These are phyloP conservation scores for Zygosaccharomyces kombuchaensis DNA, from an alignment of 805 yeast species.

Conservation along the genomic window DNA sequence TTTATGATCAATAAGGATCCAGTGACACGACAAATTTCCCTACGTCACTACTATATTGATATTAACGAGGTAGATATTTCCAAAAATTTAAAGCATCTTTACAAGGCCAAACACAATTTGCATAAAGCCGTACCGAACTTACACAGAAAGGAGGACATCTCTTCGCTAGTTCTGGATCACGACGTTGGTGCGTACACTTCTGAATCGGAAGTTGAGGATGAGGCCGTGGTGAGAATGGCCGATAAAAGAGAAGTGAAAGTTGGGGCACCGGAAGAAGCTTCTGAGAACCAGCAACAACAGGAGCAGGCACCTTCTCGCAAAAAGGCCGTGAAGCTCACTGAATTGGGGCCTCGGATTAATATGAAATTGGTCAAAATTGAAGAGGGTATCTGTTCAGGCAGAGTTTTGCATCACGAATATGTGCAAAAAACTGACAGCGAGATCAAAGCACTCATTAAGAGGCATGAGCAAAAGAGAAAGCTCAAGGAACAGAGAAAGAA, in stretches of 20 bases:
- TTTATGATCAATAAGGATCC: slow-evolving; percentile 72
- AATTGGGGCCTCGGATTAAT: slow-evolving; percentile 85
- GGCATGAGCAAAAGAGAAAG: slow-evolving; percentile 57
- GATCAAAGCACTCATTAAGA: slow-evolving; percentile 54
- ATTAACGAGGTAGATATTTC: slow-evolving; percentile 80
- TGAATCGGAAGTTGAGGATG: slow-evolving; percentile 93
- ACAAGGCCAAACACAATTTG: slow-evolving; percentile 54
- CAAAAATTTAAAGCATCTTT: slow-evolving; percentile 64
- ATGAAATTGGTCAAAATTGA: slow-evolving; percentile 79
- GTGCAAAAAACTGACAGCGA: slow-evolving; percentile 63
- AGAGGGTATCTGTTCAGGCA: slow-evolving; percentile 87
- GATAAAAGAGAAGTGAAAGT: slow-evolving; percentile 29
- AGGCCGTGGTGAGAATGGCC: slow-evolving; percentile 64
- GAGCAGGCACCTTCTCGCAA: slow-evolving; percentile 40
- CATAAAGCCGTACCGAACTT: slow-evolving; percentile 69
- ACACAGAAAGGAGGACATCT: slow-evolving; percentile 62
- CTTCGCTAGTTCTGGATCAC: slow-evolving; percentile 79
- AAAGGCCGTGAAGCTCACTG: slow-evolving; percentile 87
- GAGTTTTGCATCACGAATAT: slow-evolving; percentile 76
- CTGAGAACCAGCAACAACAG: slow-evolving; percentile 12
- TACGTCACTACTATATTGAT: slow-evolving; percentile 86
- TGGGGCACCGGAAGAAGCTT: neutral
- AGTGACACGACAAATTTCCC: slow-evolving; percentile 67
- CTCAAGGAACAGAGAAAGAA: slow-evolving; percentile 68
- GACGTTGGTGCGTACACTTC: slow-evolving; percentile 74